Evolutionary conservation across 768 basidiomycete species (phyloP).

Genomic region (Pleurotus citrinopileatus): DNA sequence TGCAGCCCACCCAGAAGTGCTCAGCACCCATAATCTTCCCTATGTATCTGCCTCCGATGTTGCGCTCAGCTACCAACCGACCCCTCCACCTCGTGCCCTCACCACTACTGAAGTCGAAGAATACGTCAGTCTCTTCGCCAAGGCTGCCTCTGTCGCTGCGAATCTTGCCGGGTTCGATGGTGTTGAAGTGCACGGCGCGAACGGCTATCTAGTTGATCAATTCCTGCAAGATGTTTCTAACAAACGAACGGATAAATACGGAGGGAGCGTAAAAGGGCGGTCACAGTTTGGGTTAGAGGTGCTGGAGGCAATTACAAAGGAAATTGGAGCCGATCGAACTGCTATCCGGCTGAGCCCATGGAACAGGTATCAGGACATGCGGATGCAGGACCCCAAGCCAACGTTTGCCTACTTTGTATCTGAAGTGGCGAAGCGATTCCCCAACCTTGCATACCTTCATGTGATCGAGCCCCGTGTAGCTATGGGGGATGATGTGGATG

Average conservation of each 20-base stretch:
- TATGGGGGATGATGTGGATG: slow-evolving; percentile 12
- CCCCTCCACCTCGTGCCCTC: slow-evolving; percentile 34
- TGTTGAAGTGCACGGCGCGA: slow-evolving; percentile 46
- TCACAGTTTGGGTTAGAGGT: slow-evolving; percentile 55
- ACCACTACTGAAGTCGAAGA: slow-evolving; percentile 47
- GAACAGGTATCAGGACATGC: slow-evolving; percentile 41
- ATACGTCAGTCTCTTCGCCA: slow-evolving; percentile 45
- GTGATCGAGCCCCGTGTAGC: slow-evolving; percentile 36
- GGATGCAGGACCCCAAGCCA: slow-evolving; percentile 50
- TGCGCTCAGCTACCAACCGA: slow-evolving; percentile 17
- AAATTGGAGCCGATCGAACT: slow-evolving; percentile 50
- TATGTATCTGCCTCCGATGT: slow-evolving; percentile 26
- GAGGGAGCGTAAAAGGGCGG: slow-evolving; percentile 62
- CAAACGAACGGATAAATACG: slow-evolving; percentile 61
- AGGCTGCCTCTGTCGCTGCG: slow-evolving; percentile 55
- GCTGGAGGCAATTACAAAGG: slow-evolving; percentile 44
- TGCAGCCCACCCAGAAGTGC: slow-evolving; percentile 15
- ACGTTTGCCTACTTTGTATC: slow-evolving; percentile 50
- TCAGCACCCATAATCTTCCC: slow-evolving; percentile 25
- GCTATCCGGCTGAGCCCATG: slow-evolving; percentile 60
- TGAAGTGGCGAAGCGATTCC: slow-evolving; percentile 33
- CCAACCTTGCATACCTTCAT: slow-evolving; percentile 52
- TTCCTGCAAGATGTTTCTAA: slow-evolving; percentile 60
- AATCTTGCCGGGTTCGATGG: slow-evolving; percentile 57
- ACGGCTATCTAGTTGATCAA: slow-evolving; percentile 56